phyloP scores from a whole-genome alignment of 495 filamentous ascomycete genomes.

The Aspergillus diversus region DNA sequence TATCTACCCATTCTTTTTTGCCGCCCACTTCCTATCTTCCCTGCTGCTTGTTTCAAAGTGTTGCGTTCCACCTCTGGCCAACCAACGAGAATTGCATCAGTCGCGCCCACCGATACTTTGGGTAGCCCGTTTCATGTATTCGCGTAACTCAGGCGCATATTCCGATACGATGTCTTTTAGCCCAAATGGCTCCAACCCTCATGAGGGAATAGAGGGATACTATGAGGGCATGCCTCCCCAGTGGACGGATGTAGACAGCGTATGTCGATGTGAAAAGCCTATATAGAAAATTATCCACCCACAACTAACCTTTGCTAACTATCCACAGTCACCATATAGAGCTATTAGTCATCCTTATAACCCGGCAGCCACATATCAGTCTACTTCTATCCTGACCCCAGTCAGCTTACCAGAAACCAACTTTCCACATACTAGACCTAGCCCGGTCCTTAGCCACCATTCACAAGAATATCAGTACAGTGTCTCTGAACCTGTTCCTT shows the following conservation, averaged over 20 bases:
- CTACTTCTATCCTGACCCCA: constrained; percentile 38
- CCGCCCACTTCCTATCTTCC: constrained; percentile 19
- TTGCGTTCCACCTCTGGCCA: constrained; percentile 29
- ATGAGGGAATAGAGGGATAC: constrained; percentile 36
- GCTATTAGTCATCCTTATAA: constrained; percentile 39
- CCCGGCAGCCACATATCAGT: constrained; percentile 34
- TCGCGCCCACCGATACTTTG: constrained; percentile 13
- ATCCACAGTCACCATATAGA: constrained; percentile 34
- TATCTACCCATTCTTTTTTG: constrained; percentile 9
- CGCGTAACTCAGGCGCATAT: constrained; percentile 23
- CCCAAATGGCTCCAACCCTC: constrained; percentile 26
- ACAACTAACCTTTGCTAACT: constrained; percentile 21
- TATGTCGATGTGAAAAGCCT: constrained; percentile 29
- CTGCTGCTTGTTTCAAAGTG: constrained; percentile 25
- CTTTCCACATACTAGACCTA: constrained; percentile 33
- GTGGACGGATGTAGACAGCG: constrained; percentile 40
- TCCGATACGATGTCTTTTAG: constrained; percentile 33
- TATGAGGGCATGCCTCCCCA: constrained; percentile 34
- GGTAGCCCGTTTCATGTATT: constrained; percentile 29
- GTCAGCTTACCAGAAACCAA: constrained; percentile 47
- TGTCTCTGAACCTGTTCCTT: constrained; percentile 32
- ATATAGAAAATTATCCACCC: constrained; percentile 9
- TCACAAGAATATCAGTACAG: constrained; percentile 44
- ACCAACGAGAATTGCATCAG: constrained; percentile 25
- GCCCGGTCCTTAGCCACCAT: constrained; percentile 45